Base-by-base conservation (phyloP, 164 flowering plant genomes). In the Vitis rupestris region DNA sequence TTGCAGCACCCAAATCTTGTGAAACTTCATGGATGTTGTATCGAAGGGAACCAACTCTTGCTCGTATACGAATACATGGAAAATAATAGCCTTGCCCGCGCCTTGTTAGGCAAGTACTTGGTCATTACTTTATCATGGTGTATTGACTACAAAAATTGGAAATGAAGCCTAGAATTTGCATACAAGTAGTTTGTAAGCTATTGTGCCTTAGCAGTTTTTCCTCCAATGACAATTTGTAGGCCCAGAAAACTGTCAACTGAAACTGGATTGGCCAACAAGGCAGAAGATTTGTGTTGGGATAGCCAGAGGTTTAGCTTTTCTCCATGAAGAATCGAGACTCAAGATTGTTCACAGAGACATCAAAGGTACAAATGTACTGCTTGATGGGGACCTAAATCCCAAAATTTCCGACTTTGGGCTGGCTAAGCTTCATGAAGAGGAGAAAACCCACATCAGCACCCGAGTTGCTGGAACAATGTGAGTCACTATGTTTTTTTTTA, bases 331-430 rank as follows among this genome's bases (percentile, higher is more conserved):
- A 70, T 83, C 87, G 30, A 73, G 68, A 30, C 61, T 82, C 15
- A 82, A 82, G 67, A 82, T 85, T 72, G 83, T 85, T 64, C 89
- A 83, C 47, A 75, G 85, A 54, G 85, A 82, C 56, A 83, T 83
- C 55, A 82, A 82, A 59, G 74, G 82, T 50, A 77, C 76, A 12
- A 82, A 85, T 70, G 70, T 84, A 3, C 76, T 83, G 12, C 80
- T 83, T 17, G 87, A 83, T 50, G 72, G 64, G 61, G 68, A 82
- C 37, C 72, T 85, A 2, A 74, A 69, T 50, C 71, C 88, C n/a
- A 85, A 83, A 47, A 80, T 85, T 52, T 85, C 88, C 1, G 88
- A 85, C 67, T 85, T 85, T 71, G 86, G 85, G 13, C 56, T 83
- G 67, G 86, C 85, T 0, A 85, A 81, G 59, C 86, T 85, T 48